phyloP scores from a whole-genome alignment of 2,329 filamentous ascomycete species.

The Cladosporium cucumerinum region DNA sequence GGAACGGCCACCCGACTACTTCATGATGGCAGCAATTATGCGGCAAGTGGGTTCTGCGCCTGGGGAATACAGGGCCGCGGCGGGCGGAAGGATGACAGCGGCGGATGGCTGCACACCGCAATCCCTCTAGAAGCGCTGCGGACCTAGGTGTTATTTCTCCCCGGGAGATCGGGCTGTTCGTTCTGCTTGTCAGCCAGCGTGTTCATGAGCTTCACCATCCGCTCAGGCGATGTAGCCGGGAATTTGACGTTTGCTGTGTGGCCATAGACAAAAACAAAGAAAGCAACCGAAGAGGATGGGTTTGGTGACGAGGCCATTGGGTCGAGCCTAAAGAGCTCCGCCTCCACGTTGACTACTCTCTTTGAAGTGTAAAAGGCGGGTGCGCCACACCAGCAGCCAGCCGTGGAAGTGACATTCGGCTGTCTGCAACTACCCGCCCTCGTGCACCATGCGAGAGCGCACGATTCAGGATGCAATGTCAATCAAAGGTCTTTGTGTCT shows the following conservation, averaged over 20 bases:
- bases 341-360: neutral
- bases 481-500: neutral
- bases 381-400: slow-evolving; percentile 13
- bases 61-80: slow-evolving; percentile 16
- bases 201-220: neutral
- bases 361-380: neutral
- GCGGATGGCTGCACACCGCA: slow-evolving; percentile 14
- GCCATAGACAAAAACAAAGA: neutral
- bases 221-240: neutral
- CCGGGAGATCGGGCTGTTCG: neutral
- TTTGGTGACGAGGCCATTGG: neutral
- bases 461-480: neutral
- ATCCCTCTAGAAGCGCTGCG: neutral
- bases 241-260: slow-evolving; percentile 6
- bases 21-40: neutral
- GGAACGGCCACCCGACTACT: slow-evolving; percentile 2
- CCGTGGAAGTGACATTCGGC: slow-evolving; percentile 4
- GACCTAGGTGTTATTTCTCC: slow-evolving; percentile 1
- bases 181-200: neutral
- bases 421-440: slow-evolving; percentile 9
- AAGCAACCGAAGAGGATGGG: neutral
- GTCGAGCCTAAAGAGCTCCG: neutral
- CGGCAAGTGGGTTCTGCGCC: slow-evolving; percentile 6
- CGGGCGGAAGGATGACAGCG: neutral
- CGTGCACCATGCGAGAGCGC: slow-evolving; percentile 4